Evolutionary conservation across 331 rosid species (phyloP), one percentile per base, ranked within the genome.

Genomic region (Cydonia oblonga): DNA sequence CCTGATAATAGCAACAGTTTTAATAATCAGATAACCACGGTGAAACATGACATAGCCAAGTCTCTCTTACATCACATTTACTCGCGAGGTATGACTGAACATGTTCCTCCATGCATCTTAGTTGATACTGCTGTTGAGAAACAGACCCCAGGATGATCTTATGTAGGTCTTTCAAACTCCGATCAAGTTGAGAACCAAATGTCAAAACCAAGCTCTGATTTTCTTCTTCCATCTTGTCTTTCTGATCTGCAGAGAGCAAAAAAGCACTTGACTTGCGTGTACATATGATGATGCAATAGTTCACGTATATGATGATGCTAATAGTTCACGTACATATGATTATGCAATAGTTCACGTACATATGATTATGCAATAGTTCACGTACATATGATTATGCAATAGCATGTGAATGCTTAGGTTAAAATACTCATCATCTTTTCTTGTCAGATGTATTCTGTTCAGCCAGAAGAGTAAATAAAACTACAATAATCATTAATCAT

Each of bases 91-190:
- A 62, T 29, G 95, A 74, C 73, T 44, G 64, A 73, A 68, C 84
- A 71, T 84, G 85, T 63, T 90, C 96, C 90, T 93, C 97, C 90
- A 93, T 83, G 86, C 78, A 80, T 80, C 84, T 83, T 69, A 90
- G 78, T 70, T 85, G 96, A 64, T 86, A 80, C 78, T 88, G 87
- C 68, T 90, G 98, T 78, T 89, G 93, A 74, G 87, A 84, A 78
- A 89, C 82, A 38, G 96, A 90, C 53, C 89, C 97, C n/a, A 82
- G 40, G 69, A 93, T 80, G 77, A 81, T 76, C 28, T 76, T 75
- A 64, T 90, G 97, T 71, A 93, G 87, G 67, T 85, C 90, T 80
- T 85, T 86, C 54, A 93, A 71, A 78, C 84, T 76, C 72, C 59
- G 88, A 76, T 87, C 88, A 26, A 93, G 88, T 75, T 85, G 85